Base-by-base conservation (phyloP, 2,329 filamentous ascomycete species). In the Drechslerella stenobrocha region DNA sequence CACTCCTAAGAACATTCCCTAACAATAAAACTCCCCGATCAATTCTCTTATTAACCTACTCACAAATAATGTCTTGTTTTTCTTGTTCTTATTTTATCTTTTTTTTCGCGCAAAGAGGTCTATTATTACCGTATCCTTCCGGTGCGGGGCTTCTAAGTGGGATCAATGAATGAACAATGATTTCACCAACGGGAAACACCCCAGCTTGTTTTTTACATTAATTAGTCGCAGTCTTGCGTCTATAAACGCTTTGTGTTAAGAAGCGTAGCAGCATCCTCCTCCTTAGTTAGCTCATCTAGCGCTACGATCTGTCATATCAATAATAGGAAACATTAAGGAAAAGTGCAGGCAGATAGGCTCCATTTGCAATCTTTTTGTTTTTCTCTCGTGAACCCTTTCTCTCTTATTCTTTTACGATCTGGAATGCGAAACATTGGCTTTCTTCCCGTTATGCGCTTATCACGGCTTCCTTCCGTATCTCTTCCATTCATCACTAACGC, bases 301-400 rank as follows among this genome's bases (percentile, higher is more conserved):
- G 37, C 37, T 42, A 20, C 18, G 37, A 42, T 42, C 22, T 11
- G 18, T 20, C 18, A 42, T 20, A 18, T 18, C n/a, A 42, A 20
- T n/a, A n/a, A 42, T 11, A 30, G 5, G 22, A 18, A 26, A 47
- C n/a, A n/a, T n/a, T 9, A 6, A 47, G 20, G 44, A 8, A 30
- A 47, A 47, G 28, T 26, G 44, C 44, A 18, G 44, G 44, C 22
- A 26, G 22, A 47, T 47, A 23, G n/a, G 9, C 20, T 47, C 26
- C 44, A 47, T 47, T 47, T 26, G 28, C 18, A 11, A 13, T 24
- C 28, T 5, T 42, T 15, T 20, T 20, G 2, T 46, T 22, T 22
- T 46, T 11, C 13, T 20, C 22, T 42, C 9, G 18, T 23, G 3
- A 13, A 5, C 28, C 18, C 26, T 11, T 47, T 47, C 42, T 4